Conservation (phyloP, 495 filamentous ascomycete species). For the Aspergillus ostianus region DNA sequence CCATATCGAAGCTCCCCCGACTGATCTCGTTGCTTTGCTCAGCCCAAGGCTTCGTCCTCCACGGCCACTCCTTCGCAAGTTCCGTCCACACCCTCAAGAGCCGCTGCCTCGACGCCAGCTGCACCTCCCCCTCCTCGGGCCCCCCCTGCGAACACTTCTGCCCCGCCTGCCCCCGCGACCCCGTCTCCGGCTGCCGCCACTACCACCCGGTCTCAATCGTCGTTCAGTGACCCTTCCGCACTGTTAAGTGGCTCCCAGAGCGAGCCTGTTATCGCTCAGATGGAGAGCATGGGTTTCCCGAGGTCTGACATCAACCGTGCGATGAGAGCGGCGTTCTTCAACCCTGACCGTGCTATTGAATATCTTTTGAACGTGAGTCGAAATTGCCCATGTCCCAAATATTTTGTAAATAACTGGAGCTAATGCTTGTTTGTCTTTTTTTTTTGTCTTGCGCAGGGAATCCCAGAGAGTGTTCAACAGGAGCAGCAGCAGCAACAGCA, state of each 20-base stretch:
- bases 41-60: constrained; percentile 70
- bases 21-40: constrained; percentile 12
- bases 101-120: constrained; percentile 47
- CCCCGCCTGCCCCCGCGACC: constrained; percentile 58
- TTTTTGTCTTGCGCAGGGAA: constrained; percentile 59
- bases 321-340: constrained; percentile 94
- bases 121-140: constrained; percentile 65
- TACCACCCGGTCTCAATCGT: constrained; percentile 39
- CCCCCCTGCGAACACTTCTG: constrained; percentile 58
- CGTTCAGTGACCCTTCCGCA: constrained; percentile 73
- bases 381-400: not conserved
- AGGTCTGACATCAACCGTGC: constrained; percentile 83
- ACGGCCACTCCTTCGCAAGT: constrained; percentile 53
- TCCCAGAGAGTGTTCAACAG: constrained; percentile 77
- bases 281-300: constrained; percentile 96
- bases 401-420: not conserved
- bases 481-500: constrained; percentile 56
- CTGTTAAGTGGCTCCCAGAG: constrained; percentile 80
- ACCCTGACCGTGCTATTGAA: constrained; percentile 95
- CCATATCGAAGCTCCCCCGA: not conserved
- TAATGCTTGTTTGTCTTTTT: not conserved
- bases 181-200: constrained; percentile 65
- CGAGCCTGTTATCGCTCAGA: constrained; percentile 83
- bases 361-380: constrained; percentile 80
- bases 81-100: constrained; percentile 57